Evolutionary conservation across 2,329 filamentous ascomycete genomes (phyloP), one percentile per base, ranked within the genome.

Genomic region (Metarhizium anisopliae): DNA sequence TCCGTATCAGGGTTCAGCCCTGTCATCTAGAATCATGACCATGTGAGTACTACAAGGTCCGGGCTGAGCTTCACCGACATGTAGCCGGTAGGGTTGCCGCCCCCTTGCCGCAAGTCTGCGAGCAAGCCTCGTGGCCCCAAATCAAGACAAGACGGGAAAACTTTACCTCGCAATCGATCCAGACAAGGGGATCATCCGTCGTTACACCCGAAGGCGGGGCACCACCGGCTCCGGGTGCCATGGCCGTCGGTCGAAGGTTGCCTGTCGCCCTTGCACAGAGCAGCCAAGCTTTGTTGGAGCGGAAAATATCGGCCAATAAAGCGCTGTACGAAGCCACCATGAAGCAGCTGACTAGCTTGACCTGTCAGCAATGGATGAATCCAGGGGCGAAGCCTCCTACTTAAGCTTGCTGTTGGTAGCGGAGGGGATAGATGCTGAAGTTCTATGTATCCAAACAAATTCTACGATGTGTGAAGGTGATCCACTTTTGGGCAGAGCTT

Each of bases 131-230:
- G 25, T 25, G 25, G 25, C 25, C 25, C 25, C 25, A 25, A 25
- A 25, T 25, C 25, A 25, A 25, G 25, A 6, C 20, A 16, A 29
- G 45, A 13, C 6, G 1, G 18, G 43, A 6, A 16, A 52, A 25
- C 25, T 54, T 25, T 63, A 79, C 77, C 73, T 82, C 78, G 61
- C 78, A 81, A 72, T 95, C 90, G 60, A 95, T 92, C 90, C 90
- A 95, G 59, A 95, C 88, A 42, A 95, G 73, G 8, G 87, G 86
- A 61, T 85, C 83, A 56, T 72, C 69, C 47, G 61, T 67, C 8
- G 20, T 11, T 20, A 16, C 52, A 43, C 47, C 52, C 35, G 54
- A 53, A 7, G 51, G 14, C 40, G 40, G 25, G n/a, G 47, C n/a
- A 16, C 6, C n/a, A 16, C 10, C 25, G 20, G 30, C 18, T 4